phyloP scores from a whole-genome alignment of 2,329 filamentous ascomycete species.

The Clarireedia hainanense region DNA sequence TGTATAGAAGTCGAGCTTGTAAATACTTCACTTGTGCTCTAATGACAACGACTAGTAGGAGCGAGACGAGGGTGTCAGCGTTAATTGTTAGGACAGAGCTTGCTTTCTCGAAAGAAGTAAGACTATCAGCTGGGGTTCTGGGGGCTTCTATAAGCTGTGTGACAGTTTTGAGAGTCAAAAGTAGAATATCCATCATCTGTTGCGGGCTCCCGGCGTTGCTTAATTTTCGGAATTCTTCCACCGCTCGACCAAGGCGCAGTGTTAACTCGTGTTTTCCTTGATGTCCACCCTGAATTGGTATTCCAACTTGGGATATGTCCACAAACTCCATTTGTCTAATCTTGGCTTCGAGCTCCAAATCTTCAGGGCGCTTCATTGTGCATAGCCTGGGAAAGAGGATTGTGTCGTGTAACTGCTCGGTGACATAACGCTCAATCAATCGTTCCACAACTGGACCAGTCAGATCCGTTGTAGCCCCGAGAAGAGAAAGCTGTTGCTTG shows the following conservation, averaged over 20 bases:
- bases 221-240: slow-evolving; percentile 91
- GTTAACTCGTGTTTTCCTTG: slow-evolving; percentile 76
- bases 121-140: slow-evolving; percentile 21
- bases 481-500: slow-evolving; percentile 84
- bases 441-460: slow-evolving; percentile 88
- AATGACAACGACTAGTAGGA: slow-evolving; percentile 88
- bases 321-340: slow-evolving; percentile 90
- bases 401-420: slow-evolving; percentile 81
- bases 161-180: slow-evolving; percentile 61
- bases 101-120: slow-evolving; percentile 30
- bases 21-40: slow-evolving; percentile 80
- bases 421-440: slow-evolving; percentile 88
- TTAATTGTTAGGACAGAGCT: slow-evolving; percentile 53
- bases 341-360: slow-evolving; percentile 79
- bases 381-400: slow-evolving; percentile 79
- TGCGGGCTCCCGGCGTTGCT: slow-evolving; percentile 44
- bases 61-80: slow-evolving; percentile 85
- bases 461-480: slow-evolving; percentile 87
- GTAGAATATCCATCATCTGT: slow-evolving; percentile 32
- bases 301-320: slow-evolving; percentile 90
- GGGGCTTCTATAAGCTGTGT: slow-evolving; percentile 57
- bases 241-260: slow-evolving; percentile 65
- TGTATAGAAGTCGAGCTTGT: slow-evolving; percentile 84
- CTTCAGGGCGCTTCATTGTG: slow-evolving; percentile 69
- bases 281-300: slow-evolving; percentile 71